Percentiles rank a stretch among this genome's conserved stretches.
Conservation (phyloP, 2,329 filamentous ascomycete species). For the Cladorrhinum sp. region DNA sequence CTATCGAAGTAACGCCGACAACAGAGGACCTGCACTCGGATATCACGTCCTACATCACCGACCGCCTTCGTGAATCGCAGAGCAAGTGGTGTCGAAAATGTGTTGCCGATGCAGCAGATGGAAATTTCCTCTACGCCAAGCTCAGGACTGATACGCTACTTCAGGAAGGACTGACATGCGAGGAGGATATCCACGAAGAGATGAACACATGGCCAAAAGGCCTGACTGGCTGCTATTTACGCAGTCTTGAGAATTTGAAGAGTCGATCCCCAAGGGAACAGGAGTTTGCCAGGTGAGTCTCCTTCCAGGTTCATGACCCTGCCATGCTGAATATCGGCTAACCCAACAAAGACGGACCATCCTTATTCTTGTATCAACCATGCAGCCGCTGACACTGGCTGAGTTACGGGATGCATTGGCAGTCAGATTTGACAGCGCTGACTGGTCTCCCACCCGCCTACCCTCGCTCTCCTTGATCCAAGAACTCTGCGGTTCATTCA, state of each 20-base stretch:
- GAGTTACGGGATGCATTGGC: constrained; percentile 5
- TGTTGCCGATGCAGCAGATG: neutral
- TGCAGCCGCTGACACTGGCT: neutral
- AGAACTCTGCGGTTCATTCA: constrained; percentile 6
- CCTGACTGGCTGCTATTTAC: constrained; percentile 4
- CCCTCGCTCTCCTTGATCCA: neutral
- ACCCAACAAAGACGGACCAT: neutral
- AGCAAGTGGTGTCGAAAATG: neutral
- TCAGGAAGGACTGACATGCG: neutral
- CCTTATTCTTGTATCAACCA: constrained; percentile 2
- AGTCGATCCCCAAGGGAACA: constrained; percentile 2
- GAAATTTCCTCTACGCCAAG: constrained; percentile 6
- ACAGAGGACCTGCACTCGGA: neutral
- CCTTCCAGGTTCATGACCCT: neutral
- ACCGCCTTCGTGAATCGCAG: neutral
- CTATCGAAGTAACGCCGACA: neutral
- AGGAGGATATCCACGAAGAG: neutral
- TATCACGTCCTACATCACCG: neutral
- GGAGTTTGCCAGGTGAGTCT: neutral
- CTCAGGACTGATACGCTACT: neutral
- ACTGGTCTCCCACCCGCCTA: neutral
- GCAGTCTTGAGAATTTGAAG: neutral
- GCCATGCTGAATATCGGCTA: neutral
- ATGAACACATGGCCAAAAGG: constrained; percentile 5
- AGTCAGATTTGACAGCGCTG: neutral